Conservation (phyloP, 495 filamentous ascomycete species). For the Penicillium desertorum region DNA sequence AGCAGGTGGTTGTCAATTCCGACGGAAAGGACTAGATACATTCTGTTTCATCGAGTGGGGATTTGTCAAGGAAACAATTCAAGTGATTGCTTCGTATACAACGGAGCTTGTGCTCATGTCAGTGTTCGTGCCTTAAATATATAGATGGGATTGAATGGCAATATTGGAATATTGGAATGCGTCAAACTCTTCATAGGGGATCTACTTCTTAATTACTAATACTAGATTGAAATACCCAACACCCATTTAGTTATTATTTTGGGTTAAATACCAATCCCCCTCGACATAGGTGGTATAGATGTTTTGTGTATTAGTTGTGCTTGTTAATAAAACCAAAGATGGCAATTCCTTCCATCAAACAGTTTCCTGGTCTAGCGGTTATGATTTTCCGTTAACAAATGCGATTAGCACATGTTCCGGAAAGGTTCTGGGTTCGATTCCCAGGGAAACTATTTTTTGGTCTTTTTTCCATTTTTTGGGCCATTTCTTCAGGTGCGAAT, state of each 20-base stretch:
- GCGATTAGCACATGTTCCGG: conserved; percentile 10
- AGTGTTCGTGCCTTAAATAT: neutral
- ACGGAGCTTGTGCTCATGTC: neutral
- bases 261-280: neutral
- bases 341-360: neutral
- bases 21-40: neutral
- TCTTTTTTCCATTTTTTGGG: neutral
- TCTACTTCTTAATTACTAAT: neutral
- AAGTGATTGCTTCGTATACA: neutral
- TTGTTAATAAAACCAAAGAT: neutral
- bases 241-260: neutral
- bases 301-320: neutral
- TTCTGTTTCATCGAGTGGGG: too few relatives aligned
- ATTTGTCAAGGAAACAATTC: too few relatives aligned
- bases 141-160: neutral
- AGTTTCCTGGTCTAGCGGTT: conserved; percentile 18
- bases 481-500: neutral
- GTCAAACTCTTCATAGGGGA: neutral
- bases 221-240: neutral
- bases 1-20: conserved; percentile 12
- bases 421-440: conserved; percentile 29
- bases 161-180: too few relatives aligned
- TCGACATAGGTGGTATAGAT: neutral
- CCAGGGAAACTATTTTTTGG: conserved; percentile 23
- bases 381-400: conserved; percentile 19